Evolutionary conservation across 2,329 filamentous ascomycete species (phyloP), one percentile per base, ranked within the genome.

Genomic region (Cordyceps cateniannulata): DNA sequence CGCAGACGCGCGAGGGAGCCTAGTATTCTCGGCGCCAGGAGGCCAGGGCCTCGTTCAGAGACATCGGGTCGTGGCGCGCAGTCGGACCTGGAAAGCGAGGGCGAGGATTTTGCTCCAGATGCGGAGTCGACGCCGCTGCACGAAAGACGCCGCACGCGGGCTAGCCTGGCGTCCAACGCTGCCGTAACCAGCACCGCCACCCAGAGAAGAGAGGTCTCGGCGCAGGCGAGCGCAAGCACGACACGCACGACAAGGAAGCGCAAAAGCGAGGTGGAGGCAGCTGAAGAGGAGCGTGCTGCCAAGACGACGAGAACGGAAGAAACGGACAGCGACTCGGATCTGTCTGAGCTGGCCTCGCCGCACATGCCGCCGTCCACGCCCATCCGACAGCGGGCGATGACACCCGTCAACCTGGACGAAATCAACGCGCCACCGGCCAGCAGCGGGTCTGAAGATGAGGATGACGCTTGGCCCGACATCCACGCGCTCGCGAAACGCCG

Each of bases 41-140:
- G 9, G 25, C 1, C 32, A 2, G 32, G 32, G 32, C 69, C 73
- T 22, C 69, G 69, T 25, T 69, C 69, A n/a, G 67, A 74, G 68
- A 72, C 66, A 47, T 71, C 63, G 40, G 70, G 61, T 6, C 68
- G 69, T 32, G 70, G 71, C 62, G 70, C 68, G 29, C 74, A 73
- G 35, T 67, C 65, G 35, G 72, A 76, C 12, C 76, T 82, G 24
- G 79, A 82, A 56, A 65, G 73, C 69, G 71, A 79, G 66, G 73
- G 42, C n/a, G 38, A 83, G 65, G 47, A 32, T n/a, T 87, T 84
- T 68, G 80, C 77, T 56, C 87, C 81, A 0, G 85, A 89, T 61
- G 85, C 85, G 29, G 86, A 89, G 73, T 87, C 86, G 18, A 90
- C 88, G 7, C 87, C 87, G 3, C 68, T 88, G 27, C 81, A 84